These are phyloP conservation scores for Arthrobotrys musiformis DNA, from an alignment of 2,329 filamentous ascomycete genomes.

Conservation along the genomic window DNA sequence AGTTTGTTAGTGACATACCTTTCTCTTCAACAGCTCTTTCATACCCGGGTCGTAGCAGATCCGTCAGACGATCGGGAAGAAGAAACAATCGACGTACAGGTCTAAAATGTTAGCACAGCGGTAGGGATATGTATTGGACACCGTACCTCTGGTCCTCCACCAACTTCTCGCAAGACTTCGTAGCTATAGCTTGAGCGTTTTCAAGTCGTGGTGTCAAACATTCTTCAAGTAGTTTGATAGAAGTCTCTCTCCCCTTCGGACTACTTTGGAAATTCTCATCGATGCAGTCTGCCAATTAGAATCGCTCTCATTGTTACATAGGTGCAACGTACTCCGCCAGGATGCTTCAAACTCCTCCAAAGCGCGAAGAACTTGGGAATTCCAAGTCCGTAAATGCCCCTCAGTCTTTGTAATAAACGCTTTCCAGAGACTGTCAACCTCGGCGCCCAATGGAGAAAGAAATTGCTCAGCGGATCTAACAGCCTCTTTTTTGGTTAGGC, in stretches of 20 bases:
- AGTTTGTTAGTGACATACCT: background rate
- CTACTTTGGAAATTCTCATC: background rate
- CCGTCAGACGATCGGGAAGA: background rate
- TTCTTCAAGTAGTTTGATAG: background rate
- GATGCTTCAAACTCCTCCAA: background rate
- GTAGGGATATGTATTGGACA: background rate
- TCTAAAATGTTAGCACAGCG: background rate
- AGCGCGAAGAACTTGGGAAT: background rate
- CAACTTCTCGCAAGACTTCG: background rate
- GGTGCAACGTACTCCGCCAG: background rate
- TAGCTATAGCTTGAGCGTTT: background rate
- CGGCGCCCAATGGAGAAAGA: background rate
- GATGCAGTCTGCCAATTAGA: background rate
- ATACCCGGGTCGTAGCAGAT: background rate
- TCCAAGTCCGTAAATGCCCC: background rate
- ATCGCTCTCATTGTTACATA: background rate
- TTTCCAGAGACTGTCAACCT: background rate
- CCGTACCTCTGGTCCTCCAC: background rate
- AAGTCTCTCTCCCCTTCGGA: background rate
- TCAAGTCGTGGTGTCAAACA: background rate
- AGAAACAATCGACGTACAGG: background rate
- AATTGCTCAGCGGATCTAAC: slow-evolving; percentile 24
- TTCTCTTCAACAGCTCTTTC: slow-evolving; percentile 1
- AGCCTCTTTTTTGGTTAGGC: background rate
- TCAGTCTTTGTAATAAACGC: background rate